A percentile compares a stretch with the other conserved stretches of the same genome.
phyloP scores from a whole-genome alignment of 192 early-diverging fungal genomes.

The Gigaspora rosea region DNA sequence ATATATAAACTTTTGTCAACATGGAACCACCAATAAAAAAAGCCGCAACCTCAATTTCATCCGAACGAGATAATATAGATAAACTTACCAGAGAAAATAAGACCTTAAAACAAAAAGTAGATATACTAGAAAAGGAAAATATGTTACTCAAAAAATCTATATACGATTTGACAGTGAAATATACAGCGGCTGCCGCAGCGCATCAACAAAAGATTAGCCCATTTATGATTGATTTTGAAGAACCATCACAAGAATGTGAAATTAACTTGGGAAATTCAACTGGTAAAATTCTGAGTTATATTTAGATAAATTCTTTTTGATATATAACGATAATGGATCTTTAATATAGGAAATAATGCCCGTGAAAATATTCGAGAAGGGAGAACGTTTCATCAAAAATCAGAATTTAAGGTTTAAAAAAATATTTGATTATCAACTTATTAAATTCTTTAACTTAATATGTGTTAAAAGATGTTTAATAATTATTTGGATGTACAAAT shows the following conservation, averaged over 20 bases:
- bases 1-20: too few species aligned
- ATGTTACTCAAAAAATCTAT: slow-evolving; percentile 78
- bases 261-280: slow-evolving; percentile 22
- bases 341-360: background rate
- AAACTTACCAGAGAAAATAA: slow-evolving; percentile 68
- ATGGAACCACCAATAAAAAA: slow-evolving; percentile 10
- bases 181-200: slow-evolving; percentile 46
- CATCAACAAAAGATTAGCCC: slow-evolving; percentile 41
- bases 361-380: slow-evolving; percentile 46
- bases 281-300: background rate
- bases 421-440: background rate
- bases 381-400: slow-evolving; percentile 61
- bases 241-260: slow-evolving; percentile 25
- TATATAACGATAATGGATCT: too few species aligned
- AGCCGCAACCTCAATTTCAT: background rate
- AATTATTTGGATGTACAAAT: too few species aligned
- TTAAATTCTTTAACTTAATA: too few species aligned
- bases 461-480: too few species aligned
- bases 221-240: slow-evolving; percentile 48
- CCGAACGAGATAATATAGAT: slow-evolving; percentile 41
- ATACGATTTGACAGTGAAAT: slow-evolving; percentile 75
- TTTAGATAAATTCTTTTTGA: too few species aligned
- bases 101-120: slow-evolving; percentile 73
- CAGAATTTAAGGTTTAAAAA: slow-evolving; percentile 61
- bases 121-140: slow-evolving; percentile 73